Conservation (phyloP, 1,139 yeast genomes). For the Yamadazyma triangularis region DNA sequence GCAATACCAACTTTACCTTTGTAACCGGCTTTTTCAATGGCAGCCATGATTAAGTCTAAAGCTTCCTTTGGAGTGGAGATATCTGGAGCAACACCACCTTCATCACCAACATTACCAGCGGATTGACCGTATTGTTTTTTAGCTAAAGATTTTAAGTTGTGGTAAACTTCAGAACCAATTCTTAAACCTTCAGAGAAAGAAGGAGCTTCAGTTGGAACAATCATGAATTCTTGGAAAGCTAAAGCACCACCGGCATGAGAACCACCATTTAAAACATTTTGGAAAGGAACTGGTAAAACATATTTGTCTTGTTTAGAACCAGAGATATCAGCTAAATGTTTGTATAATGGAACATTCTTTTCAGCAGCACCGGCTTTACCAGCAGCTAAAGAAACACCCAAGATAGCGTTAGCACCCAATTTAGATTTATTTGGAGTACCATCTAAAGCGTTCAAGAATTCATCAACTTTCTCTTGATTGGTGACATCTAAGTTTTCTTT, state of each 20-base stretch:
- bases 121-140: conserved; percentile 92
- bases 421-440: conserved; percentile 94
- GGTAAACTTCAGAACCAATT: conserved; percentile 96
- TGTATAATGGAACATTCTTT: conserved; percentile 81
- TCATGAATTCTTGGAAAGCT: conserved; percentile 98
- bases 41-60: conserved; percentile 79
- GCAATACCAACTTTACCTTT: conserved; percentile 87
- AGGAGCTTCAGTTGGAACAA: conserved; percentile 86
- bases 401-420: conserved; percentile 93
- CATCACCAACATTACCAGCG: conserved; percentile 99
- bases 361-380: conserved; percentile 96
- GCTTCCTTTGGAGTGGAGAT: conserved; percentile 92
- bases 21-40: conserved; percentile 91
- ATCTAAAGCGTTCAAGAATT: conserved; percentile 71
- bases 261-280: conserved; percentile 97
- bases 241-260: conserved; percentile 98
- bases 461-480: conserved; percentile 77
- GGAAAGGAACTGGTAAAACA: conserved; percentile 94
- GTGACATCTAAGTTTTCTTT: conserved; percentile 69
- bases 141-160: conserved; percentile 83
- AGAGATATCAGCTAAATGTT: conserved; percentile 74
- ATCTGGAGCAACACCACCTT: conserved; percentile 99
- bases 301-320: conserved; percentile 56
- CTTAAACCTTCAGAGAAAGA: conserved; percentile 90
- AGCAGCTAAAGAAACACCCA: conserved; percentile 90